phyloP scores from a whole-genome alignment of 1,284 basidiomycete genomes.

The Fomitopsis pinicola region DNA sequence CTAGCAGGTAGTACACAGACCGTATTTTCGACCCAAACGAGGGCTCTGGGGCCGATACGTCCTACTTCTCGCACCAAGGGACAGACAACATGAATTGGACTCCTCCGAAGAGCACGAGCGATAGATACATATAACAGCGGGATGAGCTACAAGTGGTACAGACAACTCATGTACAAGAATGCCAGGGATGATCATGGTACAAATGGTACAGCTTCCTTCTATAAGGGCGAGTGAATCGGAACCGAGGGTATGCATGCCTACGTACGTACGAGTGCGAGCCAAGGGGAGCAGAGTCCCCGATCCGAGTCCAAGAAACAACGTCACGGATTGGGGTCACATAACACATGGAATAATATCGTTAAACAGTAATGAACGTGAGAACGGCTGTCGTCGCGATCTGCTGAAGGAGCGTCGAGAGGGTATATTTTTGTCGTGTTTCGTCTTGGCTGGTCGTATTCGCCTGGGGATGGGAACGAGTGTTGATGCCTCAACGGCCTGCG shows the following conservation, averaged over 20 bases:
- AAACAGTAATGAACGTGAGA: neutral
- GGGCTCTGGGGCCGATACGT: too few species aligned
- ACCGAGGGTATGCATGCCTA: neutral
- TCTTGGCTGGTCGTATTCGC: neutral
- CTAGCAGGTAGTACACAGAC: too few species aligned
- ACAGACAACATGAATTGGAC: neutral
- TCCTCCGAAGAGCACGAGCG: neutral
- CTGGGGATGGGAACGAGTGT: too few species aligned
- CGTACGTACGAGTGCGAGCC: neutral
- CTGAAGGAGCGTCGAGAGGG: neutral
- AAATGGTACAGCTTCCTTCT: neutral
- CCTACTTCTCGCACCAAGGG: too few species aligned
- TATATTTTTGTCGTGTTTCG: neutral
- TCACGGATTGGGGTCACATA: neutral
- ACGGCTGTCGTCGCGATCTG: neutral
- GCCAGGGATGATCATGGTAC: neutral
- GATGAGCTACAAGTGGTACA: neutral
- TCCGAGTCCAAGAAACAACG: neutral
- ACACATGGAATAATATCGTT: neutral
- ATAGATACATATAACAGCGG: neutral
- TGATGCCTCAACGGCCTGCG: neutral
- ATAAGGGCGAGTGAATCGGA: neutral
- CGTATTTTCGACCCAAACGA: too few species aligned
- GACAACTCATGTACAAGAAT: neutral
- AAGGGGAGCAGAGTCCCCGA: neutral